Base-by-base conservation (phyloP, 2,329 filamentous ascomycete genomes). In the Sporothrix sp. region DNA sequence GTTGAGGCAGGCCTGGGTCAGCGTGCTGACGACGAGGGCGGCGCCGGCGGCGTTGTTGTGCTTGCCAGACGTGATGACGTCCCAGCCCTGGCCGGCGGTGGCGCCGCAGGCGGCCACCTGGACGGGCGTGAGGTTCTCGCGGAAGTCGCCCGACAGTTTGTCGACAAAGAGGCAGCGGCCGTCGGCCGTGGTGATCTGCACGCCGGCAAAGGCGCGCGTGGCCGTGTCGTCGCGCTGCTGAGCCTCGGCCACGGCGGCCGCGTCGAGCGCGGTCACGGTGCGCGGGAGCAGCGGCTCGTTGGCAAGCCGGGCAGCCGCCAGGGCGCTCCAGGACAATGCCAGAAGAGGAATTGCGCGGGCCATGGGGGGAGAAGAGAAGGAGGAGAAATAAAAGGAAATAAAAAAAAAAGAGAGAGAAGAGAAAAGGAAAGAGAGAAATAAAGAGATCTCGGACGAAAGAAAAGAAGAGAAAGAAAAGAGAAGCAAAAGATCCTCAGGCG, bases 1-100 rank as follows among this genome's bases (percentile, higher is more conserved):
- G 65, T 78, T 80, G 58, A 78, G 65, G 58, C 77, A 81, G 38
- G 76, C 76, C 59, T 78, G 71, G 1, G 76, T 80, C 57, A 76
- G 61, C 3, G 73, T 74, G 66, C 71, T 80, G 38, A 79, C 76
- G 33, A 81, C 58, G 43, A 79, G 66, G 58, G 72, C 70, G 5
- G 70, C 67, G 32, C 68, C 66, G 35, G 66, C 58, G 28, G 63
- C 65, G 56, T 76, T 62, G 54, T 75, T 74, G 59, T 80, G 76
- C 57, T 69, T 68, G 20, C 76, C 76, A 7, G 65, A 60, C 0
- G 72, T 74, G 54, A 74, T 69, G 56, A 73, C 57, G 50, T 74
- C 71, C 68, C 69, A 74, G n/a, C 64, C 65, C 54, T 73, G 68
- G 7, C 68, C 70, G 25, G 67, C 62, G 8, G 65, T 68, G 32